Conservation (phyloP, 2,329 filamentous ascomycete genomes). For the Monosporascus sp. region DNA sequence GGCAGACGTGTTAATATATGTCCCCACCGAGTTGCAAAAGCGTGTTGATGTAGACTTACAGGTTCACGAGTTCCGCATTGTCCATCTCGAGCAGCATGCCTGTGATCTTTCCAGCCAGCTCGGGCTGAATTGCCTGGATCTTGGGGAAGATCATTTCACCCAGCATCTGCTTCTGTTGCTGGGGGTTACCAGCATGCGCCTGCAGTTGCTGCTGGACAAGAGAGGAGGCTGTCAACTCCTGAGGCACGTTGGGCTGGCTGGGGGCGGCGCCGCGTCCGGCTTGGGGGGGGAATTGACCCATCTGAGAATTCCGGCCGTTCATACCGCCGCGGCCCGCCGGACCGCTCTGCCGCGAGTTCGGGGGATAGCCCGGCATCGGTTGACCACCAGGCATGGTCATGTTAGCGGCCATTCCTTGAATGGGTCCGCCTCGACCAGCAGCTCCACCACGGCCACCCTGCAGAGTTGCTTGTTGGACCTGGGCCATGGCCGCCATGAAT, state of each 20-base stretch:
- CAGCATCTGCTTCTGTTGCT: constrained; percentile 97
- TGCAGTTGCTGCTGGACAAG: constrained; percentile 56
- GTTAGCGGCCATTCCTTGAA: constrained; percentile 70
- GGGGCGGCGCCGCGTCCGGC: constrained; percentile 39
- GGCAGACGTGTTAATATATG: constrained; percentile 22
- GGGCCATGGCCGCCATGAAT: constrained; percentile 77
- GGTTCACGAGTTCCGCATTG: constrained; percentile 84
- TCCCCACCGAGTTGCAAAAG: background rate
- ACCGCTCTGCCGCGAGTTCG: constrained; percentile 41
- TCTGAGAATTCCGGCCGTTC: constrained; percentile 37
- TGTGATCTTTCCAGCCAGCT: constrained; percentile 97
- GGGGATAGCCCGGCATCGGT: constrained; percentile 52
- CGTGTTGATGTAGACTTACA: constrained; percentile 62
- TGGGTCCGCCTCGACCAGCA: constrained; percentile 65
- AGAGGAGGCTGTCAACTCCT: constrained; percentile 35
- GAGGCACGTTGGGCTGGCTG: constrained; percentile 28
- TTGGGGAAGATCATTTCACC: constrained; percentile 98
- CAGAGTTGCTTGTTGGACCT: constrained; percentile 60
- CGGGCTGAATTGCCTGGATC: constrained; percentile 90
- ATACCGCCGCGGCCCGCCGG: constrained; percentile 37
- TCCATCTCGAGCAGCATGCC: constrained; percentile 99
- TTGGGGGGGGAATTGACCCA: constrained; percentile 39
- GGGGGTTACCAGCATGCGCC: constrained; percentile 44
- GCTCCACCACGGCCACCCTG: constrained; percentile 57
- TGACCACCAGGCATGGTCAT: constrained; percentile 51